Conservation (phyloP, 176 grass and related monocot genomes). For the Musa schizocarpa region DNA sequence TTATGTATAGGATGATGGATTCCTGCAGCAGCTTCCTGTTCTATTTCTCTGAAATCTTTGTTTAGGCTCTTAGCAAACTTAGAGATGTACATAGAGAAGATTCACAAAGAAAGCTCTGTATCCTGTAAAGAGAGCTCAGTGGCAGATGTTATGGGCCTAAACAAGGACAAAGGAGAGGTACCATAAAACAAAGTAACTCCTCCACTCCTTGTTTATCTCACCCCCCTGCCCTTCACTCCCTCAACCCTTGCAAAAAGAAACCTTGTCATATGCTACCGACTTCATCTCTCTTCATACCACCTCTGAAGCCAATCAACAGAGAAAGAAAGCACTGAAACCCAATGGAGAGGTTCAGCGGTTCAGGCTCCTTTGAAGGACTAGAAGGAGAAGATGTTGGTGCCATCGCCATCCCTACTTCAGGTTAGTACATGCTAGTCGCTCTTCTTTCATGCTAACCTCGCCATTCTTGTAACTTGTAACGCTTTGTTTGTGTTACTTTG, state of each 20-base stretch:
- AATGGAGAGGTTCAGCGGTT: constrained; percentile 1
- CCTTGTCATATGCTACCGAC: no score
- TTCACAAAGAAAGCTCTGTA: background rate
- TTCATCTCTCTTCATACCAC: background rate
- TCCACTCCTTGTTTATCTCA: no score
- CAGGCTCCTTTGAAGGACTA: background rate
- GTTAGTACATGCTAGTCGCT: no score
- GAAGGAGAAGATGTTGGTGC: background rate
- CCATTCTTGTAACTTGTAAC: background rate
- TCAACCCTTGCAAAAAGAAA: background rate
- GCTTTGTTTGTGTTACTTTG: background rate
- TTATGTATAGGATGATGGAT: background rate
- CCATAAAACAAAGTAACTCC: no score
- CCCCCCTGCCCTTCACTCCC: background rate
- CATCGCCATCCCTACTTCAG: background rate
- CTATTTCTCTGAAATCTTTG: background rate
- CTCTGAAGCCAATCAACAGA: background rate
- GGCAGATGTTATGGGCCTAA: no score
- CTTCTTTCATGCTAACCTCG: background rate
- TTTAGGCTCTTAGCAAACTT: background rate
- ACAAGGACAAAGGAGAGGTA: no score
- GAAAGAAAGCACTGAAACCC: background rate
- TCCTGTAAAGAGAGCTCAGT: background rate
- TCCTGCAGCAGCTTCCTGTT: background rate
- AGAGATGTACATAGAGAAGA: background rate